These are phyloP conservation scores for Umbelopsis isabellina DNA, from an alignment of 192 early-diverging fungal genomes.

Conservation along the genomic window DNA sequence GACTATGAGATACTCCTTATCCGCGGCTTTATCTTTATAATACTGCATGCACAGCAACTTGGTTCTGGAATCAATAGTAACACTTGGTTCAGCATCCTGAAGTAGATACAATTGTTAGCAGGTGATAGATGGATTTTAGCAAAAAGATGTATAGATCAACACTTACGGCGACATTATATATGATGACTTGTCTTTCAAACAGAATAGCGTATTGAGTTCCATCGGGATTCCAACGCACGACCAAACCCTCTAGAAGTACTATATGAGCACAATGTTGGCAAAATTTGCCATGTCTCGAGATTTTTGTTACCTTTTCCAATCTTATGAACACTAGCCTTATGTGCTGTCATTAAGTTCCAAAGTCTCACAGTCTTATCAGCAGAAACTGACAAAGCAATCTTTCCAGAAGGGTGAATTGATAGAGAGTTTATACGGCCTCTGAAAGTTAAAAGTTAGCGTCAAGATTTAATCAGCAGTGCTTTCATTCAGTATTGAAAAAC, in stretches of 20 bases:
- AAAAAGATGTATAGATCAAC: neutral
- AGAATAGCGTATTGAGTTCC: conserved; percentile 64
- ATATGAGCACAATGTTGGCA: neutral
- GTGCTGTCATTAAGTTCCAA: conserved; percentile 80
- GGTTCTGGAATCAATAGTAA: conserved; percentile 39
- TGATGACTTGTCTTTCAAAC: conserved; percentile 53
- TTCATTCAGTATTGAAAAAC: conserved; percentile 17
- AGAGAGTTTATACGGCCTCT: conserved; percentile 76
- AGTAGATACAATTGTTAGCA: neutral
- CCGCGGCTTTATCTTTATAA: conserved; percentile 36
- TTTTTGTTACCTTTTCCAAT: conserved; percentile 43
- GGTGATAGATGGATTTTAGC: neutral
- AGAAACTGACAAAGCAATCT: conserved; percentile 86
- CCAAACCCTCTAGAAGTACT: conserved; percentile 48
- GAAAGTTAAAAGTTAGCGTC: conserved; percentile 17
- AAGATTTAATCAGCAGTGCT: neutral
- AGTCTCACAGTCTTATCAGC: conserved; percentile 68
- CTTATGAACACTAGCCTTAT: conserved; percentile 63
- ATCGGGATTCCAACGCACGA: conserved; percentile 57
- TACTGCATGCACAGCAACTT: conserved; percentile 41
- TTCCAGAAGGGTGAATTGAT: conserved; percentile 94
- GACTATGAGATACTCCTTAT: conserved; percentile 55
- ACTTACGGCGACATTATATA: conserved; percentile 65
- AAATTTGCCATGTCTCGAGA: no score
- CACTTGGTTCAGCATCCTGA: conserved; percentile 38